Base-by-base conservation (phyloP, 331 rosid species). In the Dryas integrifolia region DNA sequence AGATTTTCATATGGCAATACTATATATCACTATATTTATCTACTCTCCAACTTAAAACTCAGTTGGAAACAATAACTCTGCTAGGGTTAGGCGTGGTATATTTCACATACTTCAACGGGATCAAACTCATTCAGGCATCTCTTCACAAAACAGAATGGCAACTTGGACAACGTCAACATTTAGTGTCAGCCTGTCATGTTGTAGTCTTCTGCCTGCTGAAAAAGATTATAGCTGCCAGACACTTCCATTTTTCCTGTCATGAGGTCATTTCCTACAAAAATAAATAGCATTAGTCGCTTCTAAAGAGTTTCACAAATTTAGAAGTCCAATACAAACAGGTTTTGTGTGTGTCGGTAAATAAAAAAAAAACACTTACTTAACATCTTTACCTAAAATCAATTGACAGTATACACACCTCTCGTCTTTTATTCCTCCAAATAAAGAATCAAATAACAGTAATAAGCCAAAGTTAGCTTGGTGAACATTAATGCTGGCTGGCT, bases 211-310 rank as follows among this genome's bases (percentile, higher is more conserved):
- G 74, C 71, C 9, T 78, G 79, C 67, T 79, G 81, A 60, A 81
- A 86, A 21, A 83, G 77, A 69, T 69, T 46, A 56, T 83, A 86
- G 66, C 65, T 74, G 39, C 83, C 84, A 8, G 79, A 75, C 49
- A 81, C 73, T 81, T 86, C 90, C 65, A 86, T 78, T 76, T 86
- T 86, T 67, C 88, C 86, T n/a, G 67, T 60, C 77, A 83, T 78
- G 47, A 81, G 82, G 41, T 81, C 90, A 64, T 76, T 77, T 67
- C 86, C 90, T 79, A 65, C 67, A 66, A 46, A 4, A 39, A 65
- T 51, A 26, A 45, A 26, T 14, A 26, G n/a, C 48, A 46, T 67
- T 30, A 30, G 35, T 2, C 3, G 5, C 12, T 50, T 48, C 15
- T 3, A 50, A 30, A 30, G 72, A 30, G 26, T 30, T 49, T 52